Evolutionary conservation across 164 flowering plant genomes (phyloP), one percentile per base, ranked within the genome.

Genomic region (Warburgia ugandensis): DNA sequence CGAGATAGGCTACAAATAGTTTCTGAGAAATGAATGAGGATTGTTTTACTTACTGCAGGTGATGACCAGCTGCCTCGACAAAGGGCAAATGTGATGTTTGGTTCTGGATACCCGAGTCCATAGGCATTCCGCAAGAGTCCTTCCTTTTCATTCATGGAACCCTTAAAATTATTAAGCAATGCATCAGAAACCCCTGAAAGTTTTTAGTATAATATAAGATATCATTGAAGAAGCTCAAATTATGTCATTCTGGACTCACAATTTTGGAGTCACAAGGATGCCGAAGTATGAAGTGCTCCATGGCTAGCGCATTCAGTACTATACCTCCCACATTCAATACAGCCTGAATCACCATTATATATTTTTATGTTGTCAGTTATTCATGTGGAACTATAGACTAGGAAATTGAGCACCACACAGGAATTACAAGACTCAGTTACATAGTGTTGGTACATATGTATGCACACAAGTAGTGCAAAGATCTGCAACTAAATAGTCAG

Each of bases 21-120:
- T 37, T 16, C 17, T 8, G n/a, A 37, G 41, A 16, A 14, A 14
- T 3, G 17, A 4, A 14, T 37, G 41, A 37, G 17, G 21, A 13
- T 14, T 12, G 10, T 3, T 43, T 20, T 30, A 73, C 89, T 77
- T 75, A 91, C 97, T 37, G 96, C 92, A 41, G 97, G 97, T 20
- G 97, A 91, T 41, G 97, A 87, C 87, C 96, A 78, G 48, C 75
- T 83, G 66, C 97, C 97, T 50, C 95, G 77, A 67, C 94, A 87
- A 50, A 91, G 90, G 22, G 94, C 92, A 62, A 91, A 91, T 51
- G 89, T 84, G 42, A 91, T 73, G 59, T 81, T 83, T 0, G 96
- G 96, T 70, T 87, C 96, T 30, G 97, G 94, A 59, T 77, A 86
- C 8, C 80, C 79, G 29, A 91, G 75, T 21, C 96, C 94, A 55